Evolutionary conservation across 2,329 filamentous ascomycete genomes (phyloP), one percentile per base, ranked within the genome.

Genomic region (Talaromyces sp.): DNA sequence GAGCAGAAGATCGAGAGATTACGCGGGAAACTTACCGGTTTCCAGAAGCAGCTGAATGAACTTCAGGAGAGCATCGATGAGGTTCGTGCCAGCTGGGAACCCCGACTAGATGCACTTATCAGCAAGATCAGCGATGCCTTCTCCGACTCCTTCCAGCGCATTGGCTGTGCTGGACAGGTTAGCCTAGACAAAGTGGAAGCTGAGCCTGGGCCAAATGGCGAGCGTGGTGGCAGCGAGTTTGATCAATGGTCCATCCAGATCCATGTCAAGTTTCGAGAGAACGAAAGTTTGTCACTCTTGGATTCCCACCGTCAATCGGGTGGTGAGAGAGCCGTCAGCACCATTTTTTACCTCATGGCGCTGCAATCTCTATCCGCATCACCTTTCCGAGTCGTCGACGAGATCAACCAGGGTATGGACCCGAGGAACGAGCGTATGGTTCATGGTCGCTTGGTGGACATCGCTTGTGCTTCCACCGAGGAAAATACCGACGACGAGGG

Each of bases 351-450:
- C 76, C 90, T 99, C 51, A 97, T 99, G 92, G 91, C 94, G 4
- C 83, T 99, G 22, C 94, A 99, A 72, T 90, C 90, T 45, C 86
- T 99, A 65, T 93, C 94, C 14, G 89, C 91, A 65, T 91, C 92
- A 3, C 94, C 94, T 1, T 99, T 99, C 83, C 91, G 94, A 47
- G 93, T 99, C 45, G 94, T 99, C 54, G 94, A 99, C 74, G 94
- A 99, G 77, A 99, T 99, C 80, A 99, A 99, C 70, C 94, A 99
- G 76, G 94, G 94, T 61, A 99, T 99, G 94, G 94, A 99, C 72
- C 94, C 93, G 39, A 87, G 94, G 65, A 99, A 99, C 74, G 94
- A 99, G 75, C 89, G 94, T 63, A 95, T 97, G 85, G 92, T 99
- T 14, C 94, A 99, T 75, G 91, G 93, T 70, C 90, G 94, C 58